Conservation (phyloP, 2,329 filamentous ascomycete genomes). For the Trichoderma sp. region DNA sequence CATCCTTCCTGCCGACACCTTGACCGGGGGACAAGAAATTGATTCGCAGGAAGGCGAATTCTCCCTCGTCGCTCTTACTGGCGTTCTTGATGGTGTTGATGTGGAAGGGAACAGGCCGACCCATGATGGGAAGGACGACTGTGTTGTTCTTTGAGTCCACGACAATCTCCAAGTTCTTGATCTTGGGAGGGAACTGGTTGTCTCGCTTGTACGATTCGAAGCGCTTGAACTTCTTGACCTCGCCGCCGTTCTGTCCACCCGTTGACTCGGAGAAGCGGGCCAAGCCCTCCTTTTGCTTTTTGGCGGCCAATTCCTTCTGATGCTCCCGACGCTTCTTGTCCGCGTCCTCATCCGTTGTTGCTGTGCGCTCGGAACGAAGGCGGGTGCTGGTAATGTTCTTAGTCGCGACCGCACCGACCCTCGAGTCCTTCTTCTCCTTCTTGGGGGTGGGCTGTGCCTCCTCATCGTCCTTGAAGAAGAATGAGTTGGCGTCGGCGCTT, state of each 20-base stretch:
- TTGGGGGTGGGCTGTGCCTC: conserved; percentile 84
- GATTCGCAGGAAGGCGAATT: conserved; percentile 91
- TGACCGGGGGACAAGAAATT: conserved; percentile 97
- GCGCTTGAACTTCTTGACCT: conserved; percentile 97
- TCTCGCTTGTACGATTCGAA: conserved; percentile 99
- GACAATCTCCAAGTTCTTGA: conserved; percentile 84
- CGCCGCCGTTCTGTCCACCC: conserved; percentile 81
- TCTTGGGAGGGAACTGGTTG: conserved; percentile 82
- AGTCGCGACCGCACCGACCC: conserved; percentile 83
- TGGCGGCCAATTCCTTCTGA: conserved; percentile 82
- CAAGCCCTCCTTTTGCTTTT: conserved; percentile 88
- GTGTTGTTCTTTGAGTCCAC: conserved; percentile 90
- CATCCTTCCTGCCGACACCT: conserved; percentile 94
- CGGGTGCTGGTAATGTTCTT: conserved; percentile 96
- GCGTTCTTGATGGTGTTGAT: conserved; percentile 98
- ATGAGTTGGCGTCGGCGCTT: conserved; percentile 91
- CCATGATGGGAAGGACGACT: conserved; percentile 94
- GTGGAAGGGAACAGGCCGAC: conserved; percentile 94
- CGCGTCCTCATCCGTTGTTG: conserved; percentile 84
- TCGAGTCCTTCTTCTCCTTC: conserved; percentile 82
- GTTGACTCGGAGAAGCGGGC: conserved; percentile 84
- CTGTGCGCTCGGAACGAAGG: conserved; percentile 84
- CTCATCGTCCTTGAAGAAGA: conserved; percentile 98
- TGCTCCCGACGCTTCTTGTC: conserved; percentile 86
- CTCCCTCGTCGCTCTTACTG: conserved; percentile 94